Evolutionary conservation across 2,329 filamentous ascomycete genomes (phyloP).

Genomic region (Venturia nashicola): DNA sequence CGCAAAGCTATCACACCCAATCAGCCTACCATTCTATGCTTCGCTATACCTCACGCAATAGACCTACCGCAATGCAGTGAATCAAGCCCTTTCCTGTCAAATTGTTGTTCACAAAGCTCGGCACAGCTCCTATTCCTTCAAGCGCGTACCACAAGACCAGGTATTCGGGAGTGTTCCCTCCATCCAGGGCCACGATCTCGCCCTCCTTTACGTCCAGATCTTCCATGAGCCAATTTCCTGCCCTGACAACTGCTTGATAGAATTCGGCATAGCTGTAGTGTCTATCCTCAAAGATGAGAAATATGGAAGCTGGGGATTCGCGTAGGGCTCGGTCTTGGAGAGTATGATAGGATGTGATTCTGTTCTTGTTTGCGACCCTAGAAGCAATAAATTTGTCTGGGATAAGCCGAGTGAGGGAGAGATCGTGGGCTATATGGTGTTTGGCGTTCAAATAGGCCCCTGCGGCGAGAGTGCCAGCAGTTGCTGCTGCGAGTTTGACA

Average conservation of each 20-base stretch:
- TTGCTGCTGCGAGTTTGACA: conserved; percentile 11
- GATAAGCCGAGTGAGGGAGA: background rate
- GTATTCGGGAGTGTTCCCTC: conserved; percentile 23
- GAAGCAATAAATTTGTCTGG: background rate
- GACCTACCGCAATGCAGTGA: conserved; percentile 19
- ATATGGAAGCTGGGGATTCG: conserved; percentile 19
- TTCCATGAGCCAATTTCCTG: conserved; percentile 25
- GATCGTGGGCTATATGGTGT: conserved; percentile 13
- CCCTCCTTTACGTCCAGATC: conserved; percentile 17
- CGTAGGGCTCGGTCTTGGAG: conserved; percentile 21
- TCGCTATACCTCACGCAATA: background rate
- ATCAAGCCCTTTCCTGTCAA: conserved; percentile 22
- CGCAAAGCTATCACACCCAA: background rate
- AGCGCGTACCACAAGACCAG: conserved; percentile 26
- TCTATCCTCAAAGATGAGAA: conserved; percentile 24
- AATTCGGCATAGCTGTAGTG: conserved; percentile 23
- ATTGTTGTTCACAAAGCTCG: conserved; percentile 25
- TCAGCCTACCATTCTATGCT: background rate
- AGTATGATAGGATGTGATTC: conserved; percentile 16
- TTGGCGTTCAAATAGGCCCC: conserved; percentile 26
- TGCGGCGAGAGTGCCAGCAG: conserved; percentile 19
- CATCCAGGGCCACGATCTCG: conserved; percentile 25
- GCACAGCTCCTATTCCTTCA: conserved; percentile 21
- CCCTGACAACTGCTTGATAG: conserved; percentile 17
- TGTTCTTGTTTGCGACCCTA: background rate